Percentiles rank a stretch among this genome's conserved stretches.
Conservation (phyloP, 768 basidiomycete species). For the Coprinopsis cinerea region DNA sequence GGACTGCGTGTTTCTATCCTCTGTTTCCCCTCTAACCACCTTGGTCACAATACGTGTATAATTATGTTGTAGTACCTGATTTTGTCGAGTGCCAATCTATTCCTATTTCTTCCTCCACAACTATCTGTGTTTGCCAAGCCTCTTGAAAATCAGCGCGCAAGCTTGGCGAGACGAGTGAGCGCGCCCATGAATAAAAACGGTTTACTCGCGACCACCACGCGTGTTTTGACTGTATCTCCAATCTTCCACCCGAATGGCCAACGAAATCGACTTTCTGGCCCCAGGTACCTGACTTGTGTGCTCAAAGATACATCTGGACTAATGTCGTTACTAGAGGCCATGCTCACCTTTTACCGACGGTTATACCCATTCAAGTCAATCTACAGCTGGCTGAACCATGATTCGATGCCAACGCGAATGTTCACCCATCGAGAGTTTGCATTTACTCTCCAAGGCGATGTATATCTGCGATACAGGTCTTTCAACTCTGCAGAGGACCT, state of each 20-base stretch:
- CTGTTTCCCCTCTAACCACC: no score
- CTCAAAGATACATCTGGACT: background rate
- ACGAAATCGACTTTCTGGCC: conserved; percentile 9
- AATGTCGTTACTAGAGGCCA: conserved; percentile 30
- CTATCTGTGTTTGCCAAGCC: no score
- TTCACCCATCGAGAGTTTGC: conserved; percentile 96
- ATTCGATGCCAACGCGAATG: conserved; percentile 67
- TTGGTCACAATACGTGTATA: no score
- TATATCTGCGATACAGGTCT: conserved; percentile 93
- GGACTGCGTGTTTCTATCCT: background rate
- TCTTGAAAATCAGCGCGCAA: no score
- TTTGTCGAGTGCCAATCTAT: no score
- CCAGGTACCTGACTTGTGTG: conserved; percentile 1
- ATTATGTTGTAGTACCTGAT: no score
- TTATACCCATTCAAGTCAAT: conserved; percentile 94
- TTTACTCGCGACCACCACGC: background rate
- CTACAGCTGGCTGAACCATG: conserved; percentile 93
- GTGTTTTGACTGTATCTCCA: background rate
- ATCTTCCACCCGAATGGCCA: background rate
- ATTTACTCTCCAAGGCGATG: conserved; percentile 85
- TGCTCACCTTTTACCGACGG: conserved; percentile 75
- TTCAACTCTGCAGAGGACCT: conserved; percentile 83
- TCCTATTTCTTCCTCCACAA: no score
- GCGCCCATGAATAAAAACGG: background rate
- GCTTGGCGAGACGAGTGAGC: no score